Evolutionary conservation across 805 yeast species (phyloP).

Genomic region (Pichia membranifaciens): DNA sequence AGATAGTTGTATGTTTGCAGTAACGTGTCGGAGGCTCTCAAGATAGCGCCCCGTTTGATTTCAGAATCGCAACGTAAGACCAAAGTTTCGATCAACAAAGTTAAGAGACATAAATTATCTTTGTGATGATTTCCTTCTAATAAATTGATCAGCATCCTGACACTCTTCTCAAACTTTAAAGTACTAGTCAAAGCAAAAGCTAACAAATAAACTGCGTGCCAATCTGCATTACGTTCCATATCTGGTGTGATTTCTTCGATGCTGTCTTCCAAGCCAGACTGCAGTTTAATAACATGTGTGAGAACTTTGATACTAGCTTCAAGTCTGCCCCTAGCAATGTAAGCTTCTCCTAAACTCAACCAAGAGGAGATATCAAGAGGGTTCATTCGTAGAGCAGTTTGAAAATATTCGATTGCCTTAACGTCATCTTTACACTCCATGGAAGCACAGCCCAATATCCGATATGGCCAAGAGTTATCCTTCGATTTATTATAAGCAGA

Average conservation of each 20-base stretch:
- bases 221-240: slow-evolving; percentile 28
- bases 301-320: slow-evolving; percentile 87
- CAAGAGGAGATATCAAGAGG: slow-evolving; percentile 72
- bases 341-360: slow-evolving; percentile 97
- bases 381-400: slow-evolving; percentile 69
- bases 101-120: slow-evolving; percentile 37
- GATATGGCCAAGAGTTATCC: slow-evolving; percentile 73
- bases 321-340: slow-evolving; percentile 73
- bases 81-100: slow-evolving; percentile 52
- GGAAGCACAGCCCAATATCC: slow-evolving; percentile 76
- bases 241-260: slow-evolving; percentile 11
- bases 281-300: slow-evolving; percentile 51
- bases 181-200: slow-evolving; percentile 60
- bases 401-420: slow-evolving; percentile 84
- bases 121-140: slow-evolving; percentile 19
- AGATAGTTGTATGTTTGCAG: slow-evolving; percentile 32
- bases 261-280: slow-evolving; percentile 28
- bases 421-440: slow-evolving; percentile 66
- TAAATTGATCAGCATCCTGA: slow-evolving; percentile 40
- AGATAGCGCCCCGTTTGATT: slow-evolving; percentile 55
- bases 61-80: slow-evolving; percentile 49
- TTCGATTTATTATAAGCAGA: slow-evolving; percentile 18
- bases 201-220: slow-evolving; percentile 61
- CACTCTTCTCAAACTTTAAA: slow-evolving; percentile 61
- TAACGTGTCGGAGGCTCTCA: slow-evolving; percentile 52